Evolutionary conservation across 208 protist species (phyloP).

Genomic region (Trypanosoma scelopori): DNA sequence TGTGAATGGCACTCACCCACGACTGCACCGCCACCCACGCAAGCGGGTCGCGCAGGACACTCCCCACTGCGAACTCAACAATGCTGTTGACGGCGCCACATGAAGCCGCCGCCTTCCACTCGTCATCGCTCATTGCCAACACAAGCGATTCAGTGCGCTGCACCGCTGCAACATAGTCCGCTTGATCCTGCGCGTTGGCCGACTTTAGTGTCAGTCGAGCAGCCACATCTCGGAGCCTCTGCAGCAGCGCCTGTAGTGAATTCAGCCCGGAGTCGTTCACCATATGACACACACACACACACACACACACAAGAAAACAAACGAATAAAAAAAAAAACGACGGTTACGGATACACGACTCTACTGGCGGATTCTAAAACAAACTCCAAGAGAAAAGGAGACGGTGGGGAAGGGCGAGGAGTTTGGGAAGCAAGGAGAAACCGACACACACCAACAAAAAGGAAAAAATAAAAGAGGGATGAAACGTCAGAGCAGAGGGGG

Average conservation of each 20-base stretch:
- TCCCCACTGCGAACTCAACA: slow-evolving; percentile 38
- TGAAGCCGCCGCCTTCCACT: slow-evolving; percentile 19
- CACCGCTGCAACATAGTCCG: slow-evolving; percentile 11
- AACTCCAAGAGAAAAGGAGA: slow-evolving; percentile 23
- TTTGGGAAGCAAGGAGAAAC: slow-evolving; percentile 7
- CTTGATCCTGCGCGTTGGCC: not conserved
- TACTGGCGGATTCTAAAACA: not conserved
- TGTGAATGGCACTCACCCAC: slow-evolving; percentile 38
- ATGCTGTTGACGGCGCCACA: slow-evolving; percentile 28
- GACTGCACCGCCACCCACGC: slow-evolving; percentile 41
- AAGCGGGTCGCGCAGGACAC: slow-evolving; percentile 39
- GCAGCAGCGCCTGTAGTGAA: not conserved
- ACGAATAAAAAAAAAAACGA: slow-evolving; percentile 5
- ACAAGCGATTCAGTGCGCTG: slow-evolving; percentile 14
- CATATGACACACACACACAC: too few relatives aligned
- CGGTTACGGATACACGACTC: not conserved
- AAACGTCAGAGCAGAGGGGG: too few relatives aligned
- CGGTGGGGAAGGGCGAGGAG: not conserved
- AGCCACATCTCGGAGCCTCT: not conserved
- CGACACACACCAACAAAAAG: slow-evolving; percentile 7
- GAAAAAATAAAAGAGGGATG: slow-evolving; percentile 8
- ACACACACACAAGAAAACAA: too few relatives aligned
- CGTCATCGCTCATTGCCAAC: not conserved
- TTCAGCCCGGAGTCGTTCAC: not conserved
- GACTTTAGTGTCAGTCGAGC: not conserved